A percentile compares a stretch with the other conserved stretches of the same genome.
phyloP scores from a whole-genome alignment of 2,329 filamentous ascomycete species.

The Exophiala lecanii-corni region DNA sequence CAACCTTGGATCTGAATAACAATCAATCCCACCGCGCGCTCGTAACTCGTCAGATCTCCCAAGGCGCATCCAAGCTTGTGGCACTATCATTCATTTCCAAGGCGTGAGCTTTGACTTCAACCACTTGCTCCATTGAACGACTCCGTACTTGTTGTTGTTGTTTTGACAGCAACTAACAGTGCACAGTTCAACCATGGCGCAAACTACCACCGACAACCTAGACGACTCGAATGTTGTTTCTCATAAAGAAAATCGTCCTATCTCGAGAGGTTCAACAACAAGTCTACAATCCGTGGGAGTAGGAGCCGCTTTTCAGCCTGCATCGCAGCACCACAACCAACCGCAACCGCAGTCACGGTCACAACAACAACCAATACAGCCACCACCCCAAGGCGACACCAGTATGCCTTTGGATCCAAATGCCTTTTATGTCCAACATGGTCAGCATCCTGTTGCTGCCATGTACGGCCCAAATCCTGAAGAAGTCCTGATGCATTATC shows the following conservation, averaged over 20 bases:
- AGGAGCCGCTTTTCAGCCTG: conserved; percentile 24
- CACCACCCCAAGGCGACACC: conserved; percentile 7
- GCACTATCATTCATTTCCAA: too few species aligned
- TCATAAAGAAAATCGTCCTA: conserved; percentile 32
- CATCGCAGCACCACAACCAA: conserved; percentile 41
- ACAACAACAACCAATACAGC: conserved; percentile 13
- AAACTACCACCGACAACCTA: conserved; percentile 16
- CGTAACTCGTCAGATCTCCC: too few species aligned
- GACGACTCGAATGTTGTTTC: conserved; percentile 17
- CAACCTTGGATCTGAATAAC: too few species aligned
- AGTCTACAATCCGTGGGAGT: conserved; percentile 43
- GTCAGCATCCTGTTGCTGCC: conserved; percentile 12
- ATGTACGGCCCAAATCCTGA: conserved; percentile 19
- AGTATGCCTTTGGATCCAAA: conserved; percentile 22
- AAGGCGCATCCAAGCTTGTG: too few species aligned
- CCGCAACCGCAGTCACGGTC: conserved; percentile 24
- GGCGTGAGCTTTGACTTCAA: conserved; percentile 13
- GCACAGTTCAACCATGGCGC: conserved; percentile 21
- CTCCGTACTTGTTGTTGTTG: conserved; percentile 10
- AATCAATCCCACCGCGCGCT: too few species aligned
- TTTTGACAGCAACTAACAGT: conserved; percentile 19
- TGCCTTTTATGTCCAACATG: conserved; percentile 21
- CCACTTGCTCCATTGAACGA: too few species aligned
- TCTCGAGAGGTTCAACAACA: conserved; percentile 44
- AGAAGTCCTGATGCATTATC: conserved; percentile 24